phyloP scores from a whole-genome alignment of 129 eudicot species.

The Calendula officinalis region DNA sequence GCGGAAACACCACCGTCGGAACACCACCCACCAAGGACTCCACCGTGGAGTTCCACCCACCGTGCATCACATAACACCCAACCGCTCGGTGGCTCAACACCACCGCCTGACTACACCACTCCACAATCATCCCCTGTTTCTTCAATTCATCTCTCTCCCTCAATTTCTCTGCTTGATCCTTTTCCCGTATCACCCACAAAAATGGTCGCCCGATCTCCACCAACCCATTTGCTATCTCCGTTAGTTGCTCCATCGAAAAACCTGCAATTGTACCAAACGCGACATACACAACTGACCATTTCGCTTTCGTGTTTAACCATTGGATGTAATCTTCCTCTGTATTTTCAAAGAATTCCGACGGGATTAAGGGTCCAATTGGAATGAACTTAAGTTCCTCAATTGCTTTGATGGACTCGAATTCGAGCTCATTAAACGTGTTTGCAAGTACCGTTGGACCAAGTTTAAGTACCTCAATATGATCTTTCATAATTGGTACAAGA shows the following conservation, averaged over 20 bases:
- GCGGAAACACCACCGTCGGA: slow-evolving; percentile 65
- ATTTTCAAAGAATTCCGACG: slow-evolving; percentile 39
- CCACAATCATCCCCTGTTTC: slow-evolving; percentile 41
- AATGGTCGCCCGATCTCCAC: slow-evolving; percentile 27
- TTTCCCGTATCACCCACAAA: slow-evolving; percentile 53
- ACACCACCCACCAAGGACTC: slow-evolving; percentile 59
- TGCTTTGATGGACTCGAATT: slow-evolving; percentile 20
- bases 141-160: slow-evolving; percentile 1
- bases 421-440: slow-evolving; percentile 27
- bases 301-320: slow-evolving; percentile 54
- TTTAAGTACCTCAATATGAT: slow-evolving; percentile 10
- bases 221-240: slow-evolving; percentile 53
- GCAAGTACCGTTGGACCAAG: slow-evolving; percentile 14
- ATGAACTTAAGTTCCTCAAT: slow-evolving; percentile 18
- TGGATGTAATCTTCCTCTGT: slow-evolving; percentile 18
- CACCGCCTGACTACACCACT: slow-evolving; percentile 56
- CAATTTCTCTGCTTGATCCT: slow-evolving; percentile 11
- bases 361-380: slow-evolving; percentile 59
- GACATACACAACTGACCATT: slow-evolving; percentile 44
- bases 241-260: slow-evolving; percentile 37
- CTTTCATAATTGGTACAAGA: background rate
- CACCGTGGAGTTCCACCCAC: background rate
- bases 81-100: no score
- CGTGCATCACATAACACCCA: no score
- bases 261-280: slow-evolving; percentile 62